Conservation (phyloP, 805 yeast species). For the Lachancea waltii region DNA sequence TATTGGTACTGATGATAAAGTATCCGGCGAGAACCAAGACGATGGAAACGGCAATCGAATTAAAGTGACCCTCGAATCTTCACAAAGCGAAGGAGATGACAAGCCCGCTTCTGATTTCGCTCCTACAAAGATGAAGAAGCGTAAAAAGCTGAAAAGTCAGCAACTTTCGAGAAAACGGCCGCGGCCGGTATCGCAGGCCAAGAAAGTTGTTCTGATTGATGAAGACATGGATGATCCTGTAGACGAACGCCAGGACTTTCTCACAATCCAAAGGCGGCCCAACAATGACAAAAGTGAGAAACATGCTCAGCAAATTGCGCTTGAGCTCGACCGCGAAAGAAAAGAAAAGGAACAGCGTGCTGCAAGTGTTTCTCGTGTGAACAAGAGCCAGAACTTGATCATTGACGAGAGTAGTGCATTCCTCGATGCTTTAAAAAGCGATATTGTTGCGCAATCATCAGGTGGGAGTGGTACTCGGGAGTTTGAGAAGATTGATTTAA, state of each 20-base stretch:
- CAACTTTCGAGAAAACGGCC: constrained; percentile 31
- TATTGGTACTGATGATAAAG: neutral
- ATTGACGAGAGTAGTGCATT: constrained; percentile 38
- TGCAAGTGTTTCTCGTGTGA: constrained; percentile 15
- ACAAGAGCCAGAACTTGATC: constrained; percentile 25
- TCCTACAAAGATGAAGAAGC: constrained; percentile 36
- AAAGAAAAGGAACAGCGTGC: constrained; percentile 18
- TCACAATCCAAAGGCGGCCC: constrained; percentile 29
- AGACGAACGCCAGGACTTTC: constrained; percentile 27
- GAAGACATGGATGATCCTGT: constrained; percentile 31
- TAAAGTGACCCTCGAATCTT: neutral
- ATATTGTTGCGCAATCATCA: too few species aligned
- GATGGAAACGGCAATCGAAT: neutral
- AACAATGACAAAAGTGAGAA: constrained; percentile 26
- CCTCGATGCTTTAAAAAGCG: constrained; percentile 18
- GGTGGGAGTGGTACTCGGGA: neutral
- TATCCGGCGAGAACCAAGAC: too few species aligned
- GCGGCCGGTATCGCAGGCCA: constrained; percentile 27
- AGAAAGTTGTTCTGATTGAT: constrained; percentile 31
- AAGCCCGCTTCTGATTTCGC: constrained; percentile 29
- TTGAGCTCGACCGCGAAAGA: constrained; percentile 32
- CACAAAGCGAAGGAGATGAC: constrained; percentile 7
- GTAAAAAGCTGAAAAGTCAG: constrained; percentile 33
- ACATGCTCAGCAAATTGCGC: constrained; percentile 27
- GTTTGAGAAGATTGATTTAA: constrained; percentile 4